phyloP scores from a whole-genome alignment of 768 basidiomycete species.

The Phanerochaete sordida region DNA sequence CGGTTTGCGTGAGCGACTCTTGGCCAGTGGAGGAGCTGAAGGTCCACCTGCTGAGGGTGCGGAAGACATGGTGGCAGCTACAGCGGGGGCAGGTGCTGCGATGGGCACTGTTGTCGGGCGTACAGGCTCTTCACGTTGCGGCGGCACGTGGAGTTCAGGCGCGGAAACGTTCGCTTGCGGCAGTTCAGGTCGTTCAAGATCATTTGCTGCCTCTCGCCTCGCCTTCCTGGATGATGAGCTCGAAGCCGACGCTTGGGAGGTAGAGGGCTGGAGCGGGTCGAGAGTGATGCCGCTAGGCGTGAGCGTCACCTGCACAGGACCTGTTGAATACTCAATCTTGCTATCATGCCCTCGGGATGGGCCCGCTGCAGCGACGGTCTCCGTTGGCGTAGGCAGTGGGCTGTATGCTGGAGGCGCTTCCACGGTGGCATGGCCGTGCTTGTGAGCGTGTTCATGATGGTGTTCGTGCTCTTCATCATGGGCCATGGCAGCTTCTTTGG shows the following conservation, averaged over 20 bases:
- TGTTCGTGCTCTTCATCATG: background rate
- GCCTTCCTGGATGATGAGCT: background rate
- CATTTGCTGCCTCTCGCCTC: background rate
- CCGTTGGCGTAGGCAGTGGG: conserved; percentile 4
- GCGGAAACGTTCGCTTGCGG: conserved; percentile 1
- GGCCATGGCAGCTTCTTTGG: background rate
- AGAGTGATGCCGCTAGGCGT: background rate
- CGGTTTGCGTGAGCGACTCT: conserved; percentile 23
- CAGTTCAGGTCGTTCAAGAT: background rate
- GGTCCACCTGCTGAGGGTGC: background rate
- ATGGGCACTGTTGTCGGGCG: conserved; percentile 3
- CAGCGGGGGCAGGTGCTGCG: conserved; percentile 1
- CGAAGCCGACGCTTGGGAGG: background rate
- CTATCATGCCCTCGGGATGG: background rate
- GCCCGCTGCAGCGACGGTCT: background rate
- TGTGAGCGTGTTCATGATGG: background rate
- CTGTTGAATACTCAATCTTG: background rate
- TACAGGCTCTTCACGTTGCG: background rate
- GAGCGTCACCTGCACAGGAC: background rate
- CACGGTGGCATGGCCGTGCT: background rate
- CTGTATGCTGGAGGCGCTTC: conserved; percentile 12
- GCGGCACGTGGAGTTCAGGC: conserved; percentile 4
- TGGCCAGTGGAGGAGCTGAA: conserved; percentile 16
- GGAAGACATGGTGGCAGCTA: background rate
- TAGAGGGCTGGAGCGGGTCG: background rate